A percentile compares a stretch with the other conserved stretches of the same genome.
phyloP scores from a whole-genome alignment of 306 rosid genomes.

The Prunus dulcis region DNA sequence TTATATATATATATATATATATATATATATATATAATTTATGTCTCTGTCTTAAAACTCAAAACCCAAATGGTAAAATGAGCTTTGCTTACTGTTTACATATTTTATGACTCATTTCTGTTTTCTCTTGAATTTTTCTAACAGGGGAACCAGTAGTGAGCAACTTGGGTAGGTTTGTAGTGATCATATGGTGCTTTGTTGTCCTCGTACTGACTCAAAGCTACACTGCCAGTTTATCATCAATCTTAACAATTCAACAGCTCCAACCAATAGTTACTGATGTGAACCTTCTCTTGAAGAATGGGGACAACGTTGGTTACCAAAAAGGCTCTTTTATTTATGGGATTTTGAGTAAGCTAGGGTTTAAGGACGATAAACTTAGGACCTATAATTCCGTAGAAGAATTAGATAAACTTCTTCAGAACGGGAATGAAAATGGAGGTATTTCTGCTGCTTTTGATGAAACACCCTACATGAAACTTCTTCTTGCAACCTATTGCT shows the following conservation, averaged over 20 bases:
- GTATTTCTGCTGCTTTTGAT: constrained; percentile 51
- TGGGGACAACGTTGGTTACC: constrained; percentile 41
- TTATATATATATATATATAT: too few relatives aligned
- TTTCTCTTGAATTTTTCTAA: neutral
- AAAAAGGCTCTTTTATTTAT: constrained; percentile 33
- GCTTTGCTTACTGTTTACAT: too few relatives aligned
- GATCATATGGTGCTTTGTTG: constrained; percentile 60
- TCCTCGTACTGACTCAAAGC: constrained; percentile 57
- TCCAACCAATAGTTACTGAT: constrained; percentile 42
- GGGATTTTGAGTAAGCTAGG: constrained; percentile 28
- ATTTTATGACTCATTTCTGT: neutral
- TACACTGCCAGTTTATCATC: constrained; percentile 66
- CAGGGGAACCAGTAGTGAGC: constrained; percentile 55
- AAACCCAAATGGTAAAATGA: too few relatives aligned
- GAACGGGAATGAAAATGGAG: constrained; percentile 41
- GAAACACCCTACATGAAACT: constrained; percentile 47
- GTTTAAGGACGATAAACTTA: constrained; percentile 30
- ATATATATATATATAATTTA: too few relatives aligned
- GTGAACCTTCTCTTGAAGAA: constrained; percentile 32
- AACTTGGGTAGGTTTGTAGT: constrained; percentile 58
- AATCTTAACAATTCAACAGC: constrained; percentile 50
- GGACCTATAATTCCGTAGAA: constrained; percentile 11
- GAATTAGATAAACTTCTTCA: constrained; percentile 36
- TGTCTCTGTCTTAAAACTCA: too few relatives aligned
- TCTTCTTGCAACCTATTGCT: constrained; percentile 39